Conservation (phyloP, 495 filamentous ascomycete genomes). For the Tuber brumale region DNA sequence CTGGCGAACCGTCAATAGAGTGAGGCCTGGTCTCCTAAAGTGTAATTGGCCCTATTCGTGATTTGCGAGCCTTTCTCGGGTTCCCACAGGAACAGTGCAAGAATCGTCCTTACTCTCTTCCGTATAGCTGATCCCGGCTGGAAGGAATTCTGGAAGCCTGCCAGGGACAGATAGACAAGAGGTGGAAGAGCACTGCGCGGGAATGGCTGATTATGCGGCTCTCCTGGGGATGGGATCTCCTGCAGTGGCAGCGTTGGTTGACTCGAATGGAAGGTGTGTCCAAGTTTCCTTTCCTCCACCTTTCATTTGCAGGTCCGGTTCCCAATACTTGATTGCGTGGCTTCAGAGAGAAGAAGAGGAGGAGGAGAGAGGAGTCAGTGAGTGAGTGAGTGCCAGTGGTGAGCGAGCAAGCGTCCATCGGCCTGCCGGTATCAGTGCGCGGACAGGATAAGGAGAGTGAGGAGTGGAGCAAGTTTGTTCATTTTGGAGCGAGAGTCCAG, state of each 20-base stretch:
- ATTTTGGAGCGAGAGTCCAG: background rate
- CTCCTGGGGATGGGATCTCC: conserved; percentile 38
- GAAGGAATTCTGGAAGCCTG: conserved; percentile 37
- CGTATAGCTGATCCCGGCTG: conserved; percentile 32
- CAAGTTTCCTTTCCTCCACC: conserved; percentile 35
- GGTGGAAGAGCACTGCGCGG: conserved; percentile 10
- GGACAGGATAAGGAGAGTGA: background rate
- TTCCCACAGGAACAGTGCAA: conserved; percentile 31
- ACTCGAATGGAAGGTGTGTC: conserved; percentile 38
- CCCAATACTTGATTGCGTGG: conserved; percentile 32
- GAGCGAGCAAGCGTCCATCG: background rate
- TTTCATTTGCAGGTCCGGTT: conserved; percentile 33
- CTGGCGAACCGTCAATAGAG: conserved; percentile 33
- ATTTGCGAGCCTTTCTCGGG: conserved; percentile 19
- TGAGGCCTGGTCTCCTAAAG: conserved; percentile 30
- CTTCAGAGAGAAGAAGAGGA: conserved; percentile 31
- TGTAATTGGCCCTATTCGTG: conserved; percentile 32
- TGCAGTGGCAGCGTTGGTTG: conserved; percentile 33
- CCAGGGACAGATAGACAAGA: conserved; percentile 33
- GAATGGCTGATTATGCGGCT: conserved; percentile 40
- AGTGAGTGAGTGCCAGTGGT: conserved; percentile 1
- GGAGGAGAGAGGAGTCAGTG: conserved; percentile 29
- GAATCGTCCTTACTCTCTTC: conserved; percentile 34
- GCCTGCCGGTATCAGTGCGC: background rate
- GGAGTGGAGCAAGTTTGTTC: background rate